These are phyloP conservation scores for Colletotrichum sansevieriae DNA, from an alignment of 2,329 filamentous ascomycete species.

Conservation along the genomic window DNA sequence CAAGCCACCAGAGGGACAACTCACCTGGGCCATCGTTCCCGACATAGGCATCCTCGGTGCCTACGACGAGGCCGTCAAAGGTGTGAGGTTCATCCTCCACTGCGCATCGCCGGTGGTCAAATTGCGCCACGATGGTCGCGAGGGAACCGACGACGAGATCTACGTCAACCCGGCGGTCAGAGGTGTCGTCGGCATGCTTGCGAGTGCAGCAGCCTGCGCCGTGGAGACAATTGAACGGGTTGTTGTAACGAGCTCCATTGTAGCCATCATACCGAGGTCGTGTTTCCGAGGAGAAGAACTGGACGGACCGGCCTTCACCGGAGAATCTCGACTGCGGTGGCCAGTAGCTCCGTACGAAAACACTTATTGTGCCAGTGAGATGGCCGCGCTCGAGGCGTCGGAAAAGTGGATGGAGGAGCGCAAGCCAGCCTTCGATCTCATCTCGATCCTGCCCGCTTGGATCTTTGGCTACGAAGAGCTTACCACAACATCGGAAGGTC, in stretches of 20 bases:
- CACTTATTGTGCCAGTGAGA: constrained; percentile 54
- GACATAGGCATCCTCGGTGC: constrained; percentile 52
- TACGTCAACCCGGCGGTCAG: constrained; percentile 2
- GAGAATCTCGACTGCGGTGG: constrained; percentile 20
- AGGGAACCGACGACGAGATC: constrained; percentile 8
- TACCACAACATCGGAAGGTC: constrained; percentile 45
- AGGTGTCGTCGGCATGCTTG: constrained; percentile 16
- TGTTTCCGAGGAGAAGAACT: constrained; percentile 14
- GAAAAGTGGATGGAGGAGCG: constrained; percentile 50
- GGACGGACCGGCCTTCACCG: constrained; percentile 9
- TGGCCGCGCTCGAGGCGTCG: constrained; percentile 48
- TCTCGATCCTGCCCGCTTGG: constrained; percentile 53
- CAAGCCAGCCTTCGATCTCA: constrained; percentile 51
- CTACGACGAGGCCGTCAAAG: constrained; percentile 56
- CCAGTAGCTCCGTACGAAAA: constrained; percentile 47
- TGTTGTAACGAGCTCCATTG: constrained; percentile 57
- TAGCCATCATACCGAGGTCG: constrained; percentile 37
- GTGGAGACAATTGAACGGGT: constrained; percentile 51
- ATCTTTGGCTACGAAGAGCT: constrained; percentile 53
- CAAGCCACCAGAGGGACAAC: constrained; percentile 34
- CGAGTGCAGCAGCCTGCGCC: background rate
- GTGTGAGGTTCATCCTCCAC: constrained; percentile 53
- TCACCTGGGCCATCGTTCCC: constrained; percentile 50
- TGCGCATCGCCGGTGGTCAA: constrained; percentile 46
- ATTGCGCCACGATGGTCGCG: background rate